phyloP scores from a whole-genome alignment of 2,329 filamentous ascomycete species.

The Hymenoscyphus fructigenus region DNA sequence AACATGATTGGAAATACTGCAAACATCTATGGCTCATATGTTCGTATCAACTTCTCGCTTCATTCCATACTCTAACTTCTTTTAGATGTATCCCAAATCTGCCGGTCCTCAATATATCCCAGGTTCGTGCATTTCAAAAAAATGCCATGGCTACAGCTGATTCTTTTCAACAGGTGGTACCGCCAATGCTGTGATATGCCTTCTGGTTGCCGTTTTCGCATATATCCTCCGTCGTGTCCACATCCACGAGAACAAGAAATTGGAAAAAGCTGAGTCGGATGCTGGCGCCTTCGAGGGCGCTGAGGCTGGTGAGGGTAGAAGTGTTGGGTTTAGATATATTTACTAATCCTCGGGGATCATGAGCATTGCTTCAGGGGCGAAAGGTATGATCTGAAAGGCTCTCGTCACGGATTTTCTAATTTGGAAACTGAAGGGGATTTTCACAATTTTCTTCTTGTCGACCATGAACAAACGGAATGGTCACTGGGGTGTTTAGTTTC shows the following conservation, averaged over 20 bases:
- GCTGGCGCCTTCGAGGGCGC: background rate
- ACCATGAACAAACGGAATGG: background rate
- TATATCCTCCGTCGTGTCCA: slow-evolving; percentile 4
- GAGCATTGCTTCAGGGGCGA: background rate
- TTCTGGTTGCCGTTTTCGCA: slow-evolving; percentile 3
- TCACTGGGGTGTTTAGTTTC: background rate
- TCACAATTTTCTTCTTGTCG: background rate
- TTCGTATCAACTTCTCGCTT: background rate
- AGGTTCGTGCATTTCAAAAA: background rate
- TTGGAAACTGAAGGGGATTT: background rate
- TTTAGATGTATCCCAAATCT: slow-evolving; percentile 48
- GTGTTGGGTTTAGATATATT: slow-evolving; percentile 10
- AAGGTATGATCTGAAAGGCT: background rate
- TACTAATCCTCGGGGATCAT: background rate
- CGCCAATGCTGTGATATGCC: slow-evolving; percentile 5
- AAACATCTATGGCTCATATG: slow-evolving; percentile 62
- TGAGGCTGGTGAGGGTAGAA: background rate
- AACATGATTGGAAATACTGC: slow-evolving; percentile 26
- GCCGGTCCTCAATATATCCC: slow-evolving; percentile 25
- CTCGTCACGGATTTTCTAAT: too few species aligned
- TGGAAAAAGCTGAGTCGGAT: slow-evolving; percentile 6
- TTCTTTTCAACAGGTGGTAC: background rate
- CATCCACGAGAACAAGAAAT: slow-evolving; percentile 3
- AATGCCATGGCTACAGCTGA: background rate
- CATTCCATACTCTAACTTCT: background rate